Evolutionary conservation across 192 early-diverging fungal species (phyloP).

Genomic region (Coemansia brasiliensis): DNA sequence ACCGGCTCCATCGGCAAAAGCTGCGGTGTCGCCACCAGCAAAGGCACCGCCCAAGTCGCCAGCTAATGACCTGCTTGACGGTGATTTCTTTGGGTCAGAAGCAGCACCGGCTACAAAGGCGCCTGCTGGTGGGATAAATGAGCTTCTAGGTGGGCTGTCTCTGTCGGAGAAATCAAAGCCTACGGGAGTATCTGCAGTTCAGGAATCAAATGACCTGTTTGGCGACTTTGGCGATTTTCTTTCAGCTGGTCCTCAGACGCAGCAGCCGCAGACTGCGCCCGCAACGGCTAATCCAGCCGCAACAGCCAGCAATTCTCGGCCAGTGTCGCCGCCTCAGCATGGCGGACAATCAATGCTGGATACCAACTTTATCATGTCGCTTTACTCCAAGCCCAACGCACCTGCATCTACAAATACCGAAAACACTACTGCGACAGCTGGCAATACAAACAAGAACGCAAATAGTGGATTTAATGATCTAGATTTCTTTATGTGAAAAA

Average conservation of each 20-base stretch:
- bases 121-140: conserved; percentile 9
- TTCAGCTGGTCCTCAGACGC: conserved; percentile 17
- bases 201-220: conserved; percentile 41
- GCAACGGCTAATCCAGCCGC: neutral
- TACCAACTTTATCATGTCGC: conserved; percentile 55
- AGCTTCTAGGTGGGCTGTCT: conserved; percentile 39
- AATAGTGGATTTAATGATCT: conserved; percentile 25
- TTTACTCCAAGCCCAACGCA: conserved; percentile 33
- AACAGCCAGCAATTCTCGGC: neutral
- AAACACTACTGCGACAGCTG: neutral
- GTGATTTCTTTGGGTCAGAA: conserved; percentile 29
- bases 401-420: conserved; percentile 12
- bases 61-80: conserved; percentile 18
- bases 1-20: conserved; percentile 6
- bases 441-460: neutral
- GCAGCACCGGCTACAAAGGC: neutral
- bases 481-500: conserved; percentile 24
- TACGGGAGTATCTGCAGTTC: conserved; percentile 12
- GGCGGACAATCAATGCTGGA: conserved; percentile 35
- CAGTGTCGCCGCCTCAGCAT: neutral
- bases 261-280: conserved; percentile 15
- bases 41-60: conserved; percentile 7
- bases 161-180: conserved; percentile 10
- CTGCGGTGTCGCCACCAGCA: neutral
- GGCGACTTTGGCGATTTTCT: conserved; percentile 56